Conservation (phyloP, 2,329 filamentous ascomycete species). For the Monosporascus sp. region DNA sequence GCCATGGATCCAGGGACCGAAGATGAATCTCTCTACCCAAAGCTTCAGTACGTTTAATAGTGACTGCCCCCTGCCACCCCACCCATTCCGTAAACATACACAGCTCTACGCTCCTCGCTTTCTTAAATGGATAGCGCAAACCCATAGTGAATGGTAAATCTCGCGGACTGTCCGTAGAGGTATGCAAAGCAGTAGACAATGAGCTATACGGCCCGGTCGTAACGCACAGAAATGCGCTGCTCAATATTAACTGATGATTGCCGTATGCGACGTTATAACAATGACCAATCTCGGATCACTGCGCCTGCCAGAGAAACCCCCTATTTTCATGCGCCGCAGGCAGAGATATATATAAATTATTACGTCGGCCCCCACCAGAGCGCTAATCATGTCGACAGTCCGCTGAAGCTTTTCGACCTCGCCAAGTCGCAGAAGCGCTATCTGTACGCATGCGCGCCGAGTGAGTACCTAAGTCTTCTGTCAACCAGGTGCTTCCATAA, state of each 20-base stretch:
- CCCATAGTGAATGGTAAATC: no score
- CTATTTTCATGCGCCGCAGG: not conserved
- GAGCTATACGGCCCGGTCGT: no score
- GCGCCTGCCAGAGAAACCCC: not conserved
- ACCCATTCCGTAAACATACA: no score
- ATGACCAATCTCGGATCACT: not conserved
- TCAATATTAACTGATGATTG: no score
- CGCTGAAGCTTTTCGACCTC: conserved; percentile 37
- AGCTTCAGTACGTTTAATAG: conserved; percentile 17
- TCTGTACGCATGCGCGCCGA: conserved; percentile 43
- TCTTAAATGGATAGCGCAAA: no score
- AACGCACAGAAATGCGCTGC: no score
- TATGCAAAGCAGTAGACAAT: no score
- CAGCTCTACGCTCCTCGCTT: no score
- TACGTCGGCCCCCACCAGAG: not conserved
- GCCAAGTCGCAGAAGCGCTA: conserved; percentile 35
- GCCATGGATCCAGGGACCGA: conserved; percentile 16
- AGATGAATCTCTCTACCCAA: conserved; percentile 12
- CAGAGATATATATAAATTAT: not conserved
- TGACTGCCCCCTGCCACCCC: no score
- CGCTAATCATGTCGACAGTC: conserved; percentile 21
- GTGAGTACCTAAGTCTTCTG: conserved; percentile 34
- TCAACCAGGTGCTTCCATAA: no score
- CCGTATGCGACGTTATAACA: no score
- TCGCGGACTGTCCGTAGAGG: no score